Evolutionary conservation across 2,329 filamentous ascomycete genomes (phyloP), one percentile per base, ranked within the genome.

Genomic region (Talaromyces sp.): DNA sequence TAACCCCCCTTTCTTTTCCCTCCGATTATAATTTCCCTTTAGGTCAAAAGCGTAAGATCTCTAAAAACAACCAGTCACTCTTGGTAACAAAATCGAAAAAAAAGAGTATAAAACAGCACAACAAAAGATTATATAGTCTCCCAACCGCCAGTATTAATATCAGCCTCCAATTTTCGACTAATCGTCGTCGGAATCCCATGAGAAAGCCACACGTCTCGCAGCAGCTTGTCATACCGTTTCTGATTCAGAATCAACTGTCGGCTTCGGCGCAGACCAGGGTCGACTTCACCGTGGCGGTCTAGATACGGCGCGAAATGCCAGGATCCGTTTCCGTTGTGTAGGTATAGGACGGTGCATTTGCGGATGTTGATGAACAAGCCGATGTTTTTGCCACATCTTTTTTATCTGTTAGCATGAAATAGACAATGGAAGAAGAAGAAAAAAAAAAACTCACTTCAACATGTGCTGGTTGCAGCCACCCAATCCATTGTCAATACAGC

Each of bases 141-240:
- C 95, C 95, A 99, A 0, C 95, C 95, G 0, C 95, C 95, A 69
- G 92, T 97, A 73, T 99, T 99, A 52, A 97, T 92, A 75, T 99
- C 95, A 14, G 91, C 89, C 80, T 99, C 95, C 67, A 99, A 77
- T 76, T 92, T 94, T 67, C 95, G 84, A 66, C 90, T 91, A 72
- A 99, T 96, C 54, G 92, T 87, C 67, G 90, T 96, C 40, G 93
- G 93, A 31, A 99, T 87, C 4, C 90, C 89, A 69, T 97, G 92
- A 56, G 87, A 86, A 63, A 98, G 81, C 89, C 96, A 97, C 51
- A 93, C 87, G 67, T 89, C 91, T 57, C 95, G 84, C 61, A 97
- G 83, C 75, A 97, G 83, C 40, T 89, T 87, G 76, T 99, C 95
- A 75, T 98, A 99, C 67, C 95, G 83, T 76, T 90, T 94, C 79